A percentile compares a stretch with the other conserved stretches of the same genome.
phyloP scores from a whole-genome alignment of 441 rosid species.

The Hypseocharis bilobata region DNA sequence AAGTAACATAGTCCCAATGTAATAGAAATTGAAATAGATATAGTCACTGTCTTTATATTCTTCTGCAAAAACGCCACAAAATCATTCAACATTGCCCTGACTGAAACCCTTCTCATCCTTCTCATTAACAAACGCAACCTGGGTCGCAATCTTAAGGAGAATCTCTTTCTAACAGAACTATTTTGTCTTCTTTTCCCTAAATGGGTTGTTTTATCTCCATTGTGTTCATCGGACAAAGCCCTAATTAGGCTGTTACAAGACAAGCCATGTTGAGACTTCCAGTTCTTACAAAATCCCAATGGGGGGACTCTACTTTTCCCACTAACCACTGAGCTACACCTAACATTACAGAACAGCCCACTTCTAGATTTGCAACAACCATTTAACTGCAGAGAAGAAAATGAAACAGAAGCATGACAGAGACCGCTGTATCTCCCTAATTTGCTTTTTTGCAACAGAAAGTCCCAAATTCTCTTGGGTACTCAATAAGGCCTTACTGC shows the following conservation, averaged over 20 bases:
- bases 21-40: conserved; percentile 40
- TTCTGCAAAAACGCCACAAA: conserved; percentile 42
- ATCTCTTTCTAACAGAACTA: conserved; percentile 36
- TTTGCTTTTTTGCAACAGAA: conserved; percentile 23
- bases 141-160: conserved; percentile 58
- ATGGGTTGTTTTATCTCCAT: conserved; percentile 30
- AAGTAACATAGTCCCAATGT: conserved; percentile 54
- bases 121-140: conserved; percentile 48
- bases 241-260: conserved; percentile 35
- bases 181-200: conserved; percentile 27
- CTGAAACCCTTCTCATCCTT: conserved; percentile 44
- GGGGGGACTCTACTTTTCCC: conserved; percentile 25
- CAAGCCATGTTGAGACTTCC: conserved; percentile 30
- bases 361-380: conserved; percentile 21
- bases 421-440: conserved; percentile 22
- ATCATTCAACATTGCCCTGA: conserved; percentile 43
- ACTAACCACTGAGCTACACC: conserved; percentile 27
- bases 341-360: conserved; percentile 28
- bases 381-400: conserved; percentile 23
- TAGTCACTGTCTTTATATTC: conserved; percentile 44
- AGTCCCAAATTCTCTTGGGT: conserved; percentile 23
- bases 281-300: conserved; percentile 26
- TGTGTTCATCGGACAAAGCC: conserved; percentile 28
- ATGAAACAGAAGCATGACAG: conserved; percentile 23
- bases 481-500: conserved; percentile 41